Percentiles rank a stretch among this genome's conserved stretches.
These are phyloP conservation scores for Lachancea dasiensis DNA, from an alignment of 805 yeast species.

Conservation along the genomic window DNA sequence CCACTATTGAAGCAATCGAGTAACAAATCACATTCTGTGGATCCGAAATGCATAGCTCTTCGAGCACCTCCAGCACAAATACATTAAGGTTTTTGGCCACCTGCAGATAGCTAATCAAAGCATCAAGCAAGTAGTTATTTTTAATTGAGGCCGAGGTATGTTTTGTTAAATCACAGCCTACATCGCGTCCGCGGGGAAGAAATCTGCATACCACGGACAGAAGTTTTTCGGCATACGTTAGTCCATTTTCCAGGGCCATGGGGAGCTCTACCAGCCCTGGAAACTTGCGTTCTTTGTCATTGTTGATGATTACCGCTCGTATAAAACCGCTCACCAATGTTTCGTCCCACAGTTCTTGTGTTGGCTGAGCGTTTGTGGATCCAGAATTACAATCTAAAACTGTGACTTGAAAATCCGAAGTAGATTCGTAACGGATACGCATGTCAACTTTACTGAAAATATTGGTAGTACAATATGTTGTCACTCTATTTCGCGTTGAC, in stretches of 20 bases:
- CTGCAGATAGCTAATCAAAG: slow-evolving; percentile 32
- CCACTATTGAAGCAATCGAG: slow-evolving; percentile 21
- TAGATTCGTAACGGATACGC: slow-evolving; percentile 47
- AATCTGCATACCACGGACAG: slow-evolving; percentile 36
- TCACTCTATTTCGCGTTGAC: slow-evolving; percentile 24
- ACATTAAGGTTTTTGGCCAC: slow-evolving; percentile 19
- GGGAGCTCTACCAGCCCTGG: slow-evolving; percentile 55
- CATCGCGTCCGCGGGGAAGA: slow-evolving; percentile 42
- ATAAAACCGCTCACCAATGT: slow-evolving; percentile 52
- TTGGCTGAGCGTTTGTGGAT: slow-evolving; percentile 30
- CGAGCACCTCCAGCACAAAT: slow-evolving; percentile 18
- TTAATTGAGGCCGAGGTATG: slow-evolving; percentile 31
- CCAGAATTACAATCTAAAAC: slow-evolving; percentile 29
- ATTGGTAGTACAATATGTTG: slow-evolving; percentile 65
- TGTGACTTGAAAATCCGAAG: slow-evolving; percentile 29
- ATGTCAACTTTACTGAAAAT: slow-evolving; percentile 68
- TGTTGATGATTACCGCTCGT: slow-evolving; percentile 47
- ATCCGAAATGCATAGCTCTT: slow-evolving; percentile 16
- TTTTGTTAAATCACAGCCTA: slow-evolving; percentile 38
- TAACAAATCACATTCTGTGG: slow-evolving; percentile 21
- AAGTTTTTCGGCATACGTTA: slow-evolving; percentile 28
- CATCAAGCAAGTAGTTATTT: slow-evolving; percentile 50
- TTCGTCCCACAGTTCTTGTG: slow-evolving; percentile 49
- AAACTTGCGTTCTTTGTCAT: slow-evolving; percentile 47
- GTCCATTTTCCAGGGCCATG: slow-evolving; percentile 31